Conservation (phyloP, 2,329 filamentous ascomycete species). For the Pseudocercospora fuligena region DNA sequence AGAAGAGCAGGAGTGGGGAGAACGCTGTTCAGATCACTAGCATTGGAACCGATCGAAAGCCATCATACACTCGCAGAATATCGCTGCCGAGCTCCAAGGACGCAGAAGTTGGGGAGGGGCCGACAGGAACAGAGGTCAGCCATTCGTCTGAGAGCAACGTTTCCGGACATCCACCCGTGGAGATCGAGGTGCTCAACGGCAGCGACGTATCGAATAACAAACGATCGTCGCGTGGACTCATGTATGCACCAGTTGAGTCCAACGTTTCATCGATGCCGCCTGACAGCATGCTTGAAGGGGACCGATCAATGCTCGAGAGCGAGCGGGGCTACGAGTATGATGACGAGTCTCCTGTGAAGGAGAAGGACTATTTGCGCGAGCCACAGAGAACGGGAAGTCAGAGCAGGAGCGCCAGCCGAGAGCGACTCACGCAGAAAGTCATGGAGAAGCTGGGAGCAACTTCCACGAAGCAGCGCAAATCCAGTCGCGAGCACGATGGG, state of each 20-base stretch:
- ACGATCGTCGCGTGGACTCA: slow-evolving; percentile 58
- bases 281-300: slow-evolving; percentile 70
- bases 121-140: slow-evolving; percentile 56
- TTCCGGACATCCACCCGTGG: slow-evolving; percentile 71
- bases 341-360: slow-evolving; percentile 42
- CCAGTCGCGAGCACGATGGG: slow-evolving; percentile 39
- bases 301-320: slow-evolving; percentile 56
- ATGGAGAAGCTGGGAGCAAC: slow-evolving; percentile 67
- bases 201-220: slow-evolving; percentile 67
- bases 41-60: slow-evolving; percentile 72
- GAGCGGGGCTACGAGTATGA: slow-evolving; percentile 40
- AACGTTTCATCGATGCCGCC: slow-evolving; percentile 84
- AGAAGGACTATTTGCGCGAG: slow-evolving; percentile 56
- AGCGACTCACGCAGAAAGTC: slow-evolving; percentile 70
- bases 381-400: slow-evolving; percentile 56
- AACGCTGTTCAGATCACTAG: slow-evolving; percentile 88
- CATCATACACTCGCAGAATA: slow-evolving; percentile 70
- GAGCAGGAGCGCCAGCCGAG: slow-evolving; percentile 68
- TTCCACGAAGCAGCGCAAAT: slow-evolving; percentile 48
- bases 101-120: slow-evolving; percentile 39
- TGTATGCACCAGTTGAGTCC: slow-evolving; percentile 72
- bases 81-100: slow-evolving; percentile 59
- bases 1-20: slow-evolving; percentile 55
- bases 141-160: slow-evolving; percentile 83
- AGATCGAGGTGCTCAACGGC: slow-evolving; percentile 81